Base-by-base conservation (phyloP, 192 early-diverging fungal genomes). In the Rhizophagus sp. region DNA sequence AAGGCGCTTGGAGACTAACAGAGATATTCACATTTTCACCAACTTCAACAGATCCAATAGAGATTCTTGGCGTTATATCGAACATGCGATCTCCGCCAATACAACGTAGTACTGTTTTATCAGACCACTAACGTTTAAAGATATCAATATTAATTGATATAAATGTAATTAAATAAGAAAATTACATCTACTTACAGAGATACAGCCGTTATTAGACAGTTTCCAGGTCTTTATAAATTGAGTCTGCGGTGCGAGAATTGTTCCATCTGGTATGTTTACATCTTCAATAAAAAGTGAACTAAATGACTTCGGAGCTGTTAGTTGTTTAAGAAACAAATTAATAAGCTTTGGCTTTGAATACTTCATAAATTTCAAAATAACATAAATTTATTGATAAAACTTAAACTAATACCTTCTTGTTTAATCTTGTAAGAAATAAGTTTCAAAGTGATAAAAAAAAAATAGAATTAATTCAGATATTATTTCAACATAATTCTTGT, bases 191-290 rank as follows among this genome's bases (percentile, higher is more conserved):
- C 75, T 61, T 65, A 65, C 63, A 25, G 66, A 1, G 44, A 78
- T 3, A 30, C 36, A 4, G 33, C 93, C 92, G 78, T 87, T 80
- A 80, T 94, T 94, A 41, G 80, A 84, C 73, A 93, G 83, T 64
- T 88, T 90, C 93, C 93, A 94, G 27, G 91, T 93, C 87, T 94
- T 94, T 34, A 89, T 79, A 81, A 94, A 92, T 67, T 80, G 83
- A 34, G 88, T 85, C 44, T 84, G 85, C 6, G 90, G 85, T 17
- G 77, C 81, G 13, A 93, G 83, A 1, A 76, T 74, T 17, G 92
- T 90, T 52, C 89, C 88, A 66, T 94, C 92, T 24, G 88, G 88
- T 62, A 94, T 81, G 52, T 89, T 94, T 75, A 93, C 84, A 52
- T 94, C 91, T 57, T 91, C 90, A 71, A 94, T 86, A 82, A 93